These are phyloP conservation scores for Eleusine coracana DNA, from an alignment of 176 grass and related monocot species.

Conservation along the genomic window DNA sequence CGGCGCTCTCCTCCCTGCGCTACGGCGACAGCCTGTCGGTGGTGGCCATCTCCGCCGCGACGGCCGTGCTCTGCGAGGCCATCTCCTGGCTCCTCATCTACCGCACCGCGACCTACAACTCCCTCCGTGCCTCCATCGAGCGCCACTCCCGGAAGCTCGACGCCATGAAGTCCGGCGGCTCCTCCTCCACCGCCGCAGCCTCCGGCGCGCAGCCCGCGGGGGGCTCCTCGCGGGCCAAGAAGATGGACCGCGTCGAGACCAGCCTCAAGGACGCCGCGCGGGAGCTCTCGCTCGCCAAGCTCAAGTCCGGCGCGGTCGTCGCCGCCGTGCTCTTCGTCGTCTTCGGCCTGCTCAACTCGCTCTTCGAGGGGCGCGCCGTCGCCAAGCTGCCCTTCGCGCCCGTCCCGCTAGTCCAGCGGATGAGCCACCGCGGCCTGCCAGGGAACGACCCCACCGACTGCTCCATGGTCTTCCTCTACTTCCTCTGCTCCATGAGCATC, in stretches of 20 bases:
- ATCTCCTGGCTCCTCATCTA: slow-evolving; percentile 99
- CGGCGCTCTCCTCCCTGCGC: slow-evolving; percentile 55
- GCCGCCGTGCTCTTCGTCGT: slow-evolving; percentile 90
- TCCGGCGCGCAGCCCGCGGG: slow-evolving; percentile 37
- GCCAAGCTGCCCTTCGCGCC: slow-evolving; percentile 88
- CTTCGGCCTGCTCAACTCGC: slow-evolving; percentile 92
- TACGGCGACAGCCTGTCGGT: slow-evolving; percentile 82
- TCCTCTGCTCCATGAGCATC: slow-evolving; percentile 99
- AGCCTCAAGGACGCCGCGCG: slow-evolving; percentile 91
- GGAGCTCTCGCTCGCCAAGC: slow-evolving; percentile 93
- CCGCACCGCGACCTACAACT: slow-evolving; percentile 94
- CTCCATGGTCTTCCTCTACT: slow-evolving; percentile 99
- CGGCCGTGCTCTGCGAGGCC: slow-evolving; percentile 86
- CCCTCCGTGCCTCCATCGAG: slow-evolving; percentile 89
- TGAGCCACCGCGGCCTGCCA: slow-evolving; percentile 92
- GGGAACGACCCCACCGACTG: slow-evolving; percentile 91
- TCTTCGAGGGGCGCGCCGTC: slow-evolving; percentile 88
- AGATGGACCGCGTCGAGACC: slow-evolving; percentile 95
- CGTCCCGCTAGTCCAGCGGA: slow-evolving; percentile 77
- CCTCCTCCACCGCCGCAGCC: slow-evolving; percentile 1
- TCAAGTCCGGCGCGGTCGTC: slow-evolving; percentile 96
- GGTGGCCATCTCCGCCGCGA: slow-evolving; percentile 74
- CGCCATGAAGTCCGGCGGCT: slow-evolving; percentile 67
- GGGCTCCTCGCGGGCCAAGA: slow-evolving; percentile 69
- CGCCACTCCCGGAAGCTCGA: slow-evolving; percentile 95